Percentiles rank a stretch among this genome's conserved stretches.
Conservation (phyloP, 2,329 filamentous ascomycete species). For the Fusarium cyanostomum region DNA sequence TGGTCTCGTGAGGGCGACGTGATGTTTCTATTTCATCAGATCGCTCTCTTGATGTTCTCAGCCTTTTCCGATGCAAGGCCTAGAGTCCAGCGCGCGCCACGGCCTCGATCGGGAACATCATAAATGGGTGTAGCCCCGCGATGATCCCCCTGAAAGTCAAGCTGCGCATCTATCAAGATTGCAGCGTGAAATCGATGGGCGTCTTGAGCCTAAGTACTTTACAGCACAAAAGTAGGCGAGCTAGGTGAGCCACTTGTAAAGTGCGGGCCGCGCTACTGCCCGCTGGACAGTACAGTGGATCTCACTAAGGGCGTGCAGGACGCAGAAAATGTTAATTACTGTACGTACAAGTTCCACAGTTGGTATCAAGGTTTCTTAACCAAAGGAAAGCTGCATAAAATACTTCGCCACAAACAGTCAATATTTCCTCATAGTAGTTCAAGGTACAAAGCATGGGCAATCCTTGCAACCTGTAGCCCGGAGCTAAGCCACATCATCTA, state of each 20-base stretch:
- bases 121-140: background rate
- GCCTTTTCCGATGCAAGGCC: background rate
- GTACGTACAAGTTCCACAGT: too few species aligned
- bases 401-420: too few species aligned
- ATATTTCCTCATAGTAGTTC: too few species aligned
- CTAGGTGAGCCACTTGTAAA: slow-evolving; percentile 16
- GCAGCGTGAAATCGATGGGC: slow-evolving; percentile 11
- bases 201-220: too few species aligned
- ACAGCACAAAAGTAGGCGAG: slow-evolving; percentile 15
- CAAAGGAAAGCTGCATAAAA: too few species aligned
- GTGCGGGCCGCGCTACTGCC: slow-evolving; percentile 22
- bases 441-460: too few species aligned
- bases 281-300: slow-evolving; percentile 30
- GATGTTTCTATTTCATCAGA: background rate
- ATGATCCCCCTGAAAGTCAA: slow-evolving; percentile 29
- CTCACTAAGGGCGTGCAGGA: slow-evolving; percentile 5
- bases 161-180: slow-evolving; percentile 14
- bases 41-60: background rate
- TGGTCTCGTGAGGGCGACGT: background rate
- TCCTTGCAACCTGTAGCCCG: too few species aligned
- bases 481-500: background rate
- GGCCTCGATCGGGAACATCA: background rate
- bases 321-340: too few species aligned
- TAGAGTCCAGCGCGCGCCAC: too few species aligned
- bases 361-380: too few species aligned